Percentiles rank a stretch among this genome's conserved stretches.
Evolutionary conservation across 176 grass and related monocot genomes (phyloP).

Genomic region (Chloris gayana): DNA sequence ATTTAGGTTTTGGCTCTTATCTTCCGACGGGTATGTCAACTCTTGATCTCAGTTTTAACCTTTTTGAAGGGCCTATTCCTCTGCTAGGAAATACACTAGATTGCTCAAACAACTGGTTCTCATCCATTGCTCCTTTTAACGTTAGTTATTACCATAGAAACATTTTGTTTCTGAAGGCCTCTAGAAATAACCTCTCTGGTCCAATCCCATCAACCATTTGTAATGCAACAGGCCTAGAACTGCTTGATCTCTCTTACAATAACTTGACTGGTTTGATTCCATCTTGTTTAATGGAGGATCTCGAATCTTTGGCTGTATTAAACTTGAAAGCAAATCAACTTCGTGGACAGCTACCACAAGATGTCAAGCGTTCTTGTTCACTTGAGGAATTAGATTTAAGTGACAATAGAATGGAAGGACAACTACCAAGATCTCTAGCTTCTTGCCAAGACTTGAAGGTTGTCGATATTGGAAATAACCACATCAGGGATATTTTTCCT

Average conservation of each 20-base stretch:
- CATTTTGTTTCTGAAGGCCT: slow-evolving; percentile 1
- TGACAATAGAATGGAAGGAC: slow-evolving; percentile 35
- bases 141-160: slow-evolving; percentile 20
- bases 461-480: slow-evolving; percentile 43
- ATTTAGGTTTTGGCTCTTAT: slow-evolving; percentile 1
- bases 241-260: slow-evolving; percentile 50
- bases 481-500: slow-evolving; percentile 31
- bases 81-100: neutral
- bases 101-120: slow-evolving; percentile 46
- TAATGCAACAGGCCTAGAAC: neutral
- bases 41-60: slow-evolving; percentile 33
- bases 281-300: slow-evolving; percentile 33
- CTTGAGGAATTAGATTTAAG: slow-evolving; percentile 33
- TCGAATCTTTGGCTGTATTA: neutral
- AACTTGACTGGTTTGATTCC: slow-evolving; percentile 36
- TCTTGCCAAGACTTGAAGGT: slow-evolving; percentile 31
- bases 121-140: slow-evolving; percentile 33
- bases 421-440: slow-evolving; percentile 37
- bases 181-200: slow-evolving; percentile 29
- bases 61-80: slow-evolving; percentile 37
- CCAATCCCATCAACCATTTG: slow-evolving; percentile 38
- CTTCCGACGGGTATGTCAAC: neutral
- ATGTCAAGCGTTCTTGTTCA: neutral
- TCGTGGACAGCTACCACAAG: slow-evolving; percentile 12
- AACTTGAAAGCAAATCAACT: slow-evolving; percentile 39